These are phyloP conservation scores for Loxodes magnus DNA, from an alignment of 73 alveolate species.

Conservation along the genomic window DNA sequence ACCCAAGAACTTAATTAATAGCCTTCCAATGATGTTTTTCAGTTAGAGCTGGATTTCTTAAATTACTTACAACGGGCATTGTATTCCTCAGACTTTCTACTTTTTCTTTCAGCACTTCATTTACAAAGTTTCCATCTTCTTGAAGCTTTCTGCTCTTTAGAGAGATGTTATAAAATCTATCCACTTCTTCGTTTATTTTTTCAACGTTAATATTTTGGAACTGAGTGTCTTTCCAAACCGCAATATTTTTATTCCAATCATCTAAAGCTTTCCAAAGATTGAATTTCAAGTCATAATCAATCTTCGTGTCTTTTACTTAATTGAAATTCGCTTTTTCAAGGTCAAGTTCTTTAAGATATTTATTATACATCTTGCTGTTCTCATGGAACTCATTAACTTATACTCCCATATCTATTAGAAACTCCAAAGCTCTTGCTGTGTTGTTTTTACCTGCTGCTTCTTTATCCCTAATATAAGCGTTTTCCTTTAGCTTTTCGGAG, in stretches of 20 bases:
- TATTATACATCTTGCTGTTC: slow-evolving; percentile 46
- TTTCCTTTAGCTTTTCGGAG: slow-evolving; percentile 11
- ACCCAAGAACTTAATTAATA: slow-evolving; percentile 16
- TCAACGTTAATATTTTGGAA: slow-evolving; percentile 64
- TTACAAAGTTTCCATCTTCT: slow-evolving; percentile 43
- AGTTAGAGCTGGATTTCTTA: slow-evolving; percentile 26
- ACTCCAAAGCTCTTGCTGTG: slow-evolving; percentile 11
- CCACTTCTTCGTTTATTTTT: slow-evolving; percentile 51
- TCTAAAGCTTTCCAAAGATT: slow-evolving; percentile 66
- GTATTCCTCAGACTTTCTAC: slow-evolving; percentile 64
- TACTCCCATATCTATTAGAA: slow-evolving; percentile 14
- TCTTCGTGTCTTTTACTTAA: slow-evolving; percentile 27
- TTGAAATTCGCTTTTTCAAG: slow-evolving; percentile 50
- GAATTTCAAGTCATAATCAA: slow-evolving; percentile 37
- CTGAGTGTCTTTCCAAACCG: slow-evolving; percentile 57
- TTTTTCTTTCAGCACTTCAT: slow-evolving; percentile 38
- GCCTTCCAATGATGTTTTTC: slow-evolving; percentile 31
- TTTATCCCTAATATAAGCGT: too few species aligned
- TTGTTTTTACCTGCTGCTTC: too few species aligned
- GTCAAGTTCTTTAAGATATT: slow-evolving; percentile 51
- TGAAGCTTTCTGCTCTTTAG: slow-evolving; percentile 19
- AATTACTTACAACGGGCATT: slow-evolving; percentile 56
- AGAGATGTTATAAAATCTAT: slow-evolving; percentile 37
- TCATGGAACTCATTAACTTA: slow-evolving; percentile 34
- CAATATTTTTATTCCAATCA: slow-evolving; percentile 45